Percentiles rank a stretch among this genome's conserved stretches.
phyloP scores from a whole-genome alignment of 345 rosid species.

The Bruguiera parviflora region DNA sequence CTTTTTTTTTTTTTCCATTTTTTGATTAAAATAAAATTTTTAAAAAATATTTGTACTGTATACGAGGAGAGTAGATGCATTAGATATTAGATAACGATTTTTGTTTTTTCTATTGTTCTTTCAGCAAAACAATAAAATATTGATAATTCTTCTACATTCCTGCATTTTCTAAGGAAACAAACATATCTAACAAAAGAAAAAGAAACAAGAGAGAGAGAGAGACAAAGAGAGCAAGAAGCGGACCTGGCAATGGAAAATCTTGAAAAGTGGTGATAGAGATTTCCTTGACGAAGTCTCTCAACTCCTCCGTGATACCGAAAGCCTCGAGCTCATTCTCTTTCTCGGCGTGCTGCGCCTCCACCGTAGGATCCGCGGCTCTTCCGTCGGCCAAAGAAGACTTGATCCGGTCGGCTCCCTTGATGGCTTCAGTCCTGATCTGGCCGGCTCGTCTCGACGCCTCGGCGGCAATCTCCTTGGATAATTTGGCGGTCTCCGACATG shows the following conservation, averaged over 20 bases:
- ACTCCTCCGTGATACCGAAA: constrained; percentile 52
- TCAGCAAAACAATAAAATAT: too few species aligned
- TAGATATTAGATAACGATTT: too few species aligned
- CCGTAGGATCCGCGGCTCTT: constrained; percentile 17
- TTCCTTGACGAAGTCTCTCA: constrained; percentile 54
- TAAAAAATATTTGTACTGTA: too few species aligned
- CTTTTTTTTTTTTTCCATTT: too few species aligned
- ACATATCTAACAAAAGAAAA: not conserved
- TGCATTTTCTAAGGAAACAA: too few species aligned
- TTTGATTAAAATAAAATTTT: too few species aligned
- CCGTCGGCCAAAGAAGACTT: constrained; percentile 40
- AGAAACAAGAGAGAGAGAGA: not conserved
- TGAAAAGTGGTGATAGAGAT: constrained; percentile 47
- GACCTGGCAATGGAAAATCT: constrained; percentile 58
- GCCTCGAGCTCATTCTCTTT: constrained; percentile 36
- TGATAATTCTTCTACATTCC: too few species aligned
- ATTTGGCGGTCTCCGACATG: constrained; percentile 41
- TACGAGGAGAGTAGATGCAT: too few species aligned
- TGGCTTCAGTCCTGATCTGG: constrained; percentile 45
- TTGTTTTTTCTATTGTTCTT: too few species aligned
- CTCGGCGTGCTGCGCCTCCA: not conserved
- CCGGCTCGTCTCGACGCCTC: constrained; percentile 60
- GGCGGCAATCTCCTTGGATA: constrained; percentile 47
- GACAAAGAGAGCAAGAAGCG: not conserved
- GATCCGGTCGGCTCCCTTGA: constrained; percentile 49